These are phyloP conservation scores for Multifurca ochricompacta DNA, from an alignment of 768 basidiomycete genomes.

Conservation along the genomic window DNA sequence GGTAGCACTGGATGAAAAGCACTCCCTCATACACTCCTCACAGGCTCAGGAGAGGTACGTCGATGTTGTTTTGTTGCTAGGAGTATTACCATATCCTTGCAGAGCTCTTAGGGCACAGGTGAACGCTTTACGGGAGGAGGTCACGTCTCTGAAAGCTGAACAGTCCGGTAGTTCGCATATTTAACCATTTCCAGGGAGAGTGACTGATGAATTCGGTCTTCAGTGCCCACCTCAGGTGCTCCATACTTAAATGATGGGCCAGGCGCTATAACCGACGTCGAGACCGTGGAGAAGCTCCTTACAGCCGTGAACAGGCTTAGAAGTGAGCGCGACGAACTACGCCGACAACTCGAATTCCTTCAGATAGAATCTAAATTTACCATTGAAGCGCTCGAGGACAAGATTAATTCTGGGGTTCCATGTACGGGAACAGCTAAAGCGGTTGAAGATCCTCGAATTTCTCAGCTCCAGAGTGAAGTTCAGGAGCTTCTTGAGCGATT, in stretches of 20 bases:
- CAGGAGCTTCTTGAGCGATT: conserved; percentile 13
- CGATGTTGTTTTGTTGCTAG: neutral
- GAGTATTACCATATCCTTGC: neutral
- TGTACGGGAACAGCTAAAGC: conserved; percentile 1
- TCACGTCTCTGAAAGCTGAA: neutral
- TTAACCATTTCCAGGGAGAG: too few species aligned
- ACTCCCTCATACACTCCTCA: conserved; percentile 24
- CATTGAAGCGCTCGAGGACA: conserved; percentile 49
- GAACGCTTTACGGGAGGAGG: neutral
- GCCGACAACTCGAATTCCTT: conserved; percentile 58
- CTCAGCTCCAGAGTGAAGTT: conserved; percentile 19
- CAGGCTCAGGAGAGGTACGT: conserved; percentile 24
- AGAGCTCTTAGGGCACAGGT: conserved; percentile 16
- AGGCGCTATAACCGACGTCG: conserved; percentile 19
- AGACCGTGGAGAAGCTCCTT: conserved; percentile 47
- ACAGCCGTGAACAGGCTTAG: conserved; percentile 60
- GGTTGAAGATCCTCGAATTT: conserved; percentile 8
- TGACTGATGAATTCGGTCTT: neutral
- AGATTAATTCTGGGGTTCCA: conserved; percentile 31
- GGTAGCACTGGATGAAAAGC: conserved; percentile 21
- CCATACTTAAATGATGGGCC: neutral
- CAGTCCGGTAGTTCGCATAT: neutral
- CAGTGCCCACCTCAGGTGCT: neutral
- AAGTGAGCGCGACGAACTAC: conserved; percentile 53
- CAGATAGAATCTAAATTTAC: conserved; percentile 59